Evolutionary conservation across 768 basidiomycete species (phyloP).

Genomic region (Lentinula boryana): DNA sequence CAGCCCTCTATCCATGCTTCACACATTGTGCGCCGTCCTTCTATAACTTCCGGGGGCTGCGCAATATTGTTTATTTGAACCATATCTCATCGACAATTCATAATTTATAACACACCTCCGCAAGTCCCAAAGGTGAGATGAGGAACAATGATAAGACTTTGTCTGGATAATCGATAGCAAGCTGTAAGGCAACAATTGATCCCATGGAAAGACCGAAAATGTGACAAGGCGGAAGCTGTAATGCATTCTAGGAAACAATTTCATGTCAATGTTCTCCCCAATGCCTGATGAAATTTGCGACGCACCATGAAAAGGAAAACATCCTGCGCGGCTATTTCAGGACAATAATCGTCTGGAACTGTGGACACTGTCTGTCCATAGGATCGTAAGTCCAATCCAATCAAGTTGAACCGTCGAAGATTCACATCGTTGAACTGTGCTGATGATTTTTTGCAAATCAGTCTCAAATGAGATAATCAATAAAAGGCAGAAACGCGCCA

Average conservation of each 20-base stretch:
- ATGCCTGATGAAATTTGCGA: background rate
- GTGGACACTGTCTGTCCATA: constrained; percentile 26
- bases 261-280: background rate
- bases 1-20: constrained; percentile 23
- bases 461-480: background rate
- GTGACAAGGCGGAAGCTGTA: constrained; percentile 30
- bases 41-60: constrained; percentile 24
- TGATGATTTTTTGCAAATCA: background rate
- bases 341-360: constrained; percentile 19
- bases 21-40: constrained; percentile 29
- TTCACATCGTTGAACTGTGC: constrained; percentile 25
- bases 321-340: constrained; percentile 27
- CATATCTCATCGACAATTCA: background rate
- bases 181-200: constrained; percentile 25
- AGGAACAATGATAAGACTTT: constrained; percentile 29
- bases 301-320: constrained; percentile 29
- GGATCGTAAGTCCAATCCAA: constrained; percentile 25
- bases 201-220: constrained; percentile 32
- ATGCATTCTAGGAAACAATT: constrained; percentile 23
- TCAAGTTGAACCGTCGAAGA: constrained; percentile 31
- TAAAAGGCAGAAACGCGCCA: constrained; percentile 14
- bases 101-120: constrained; percentile 21
- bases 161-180: constrained; percentile 25
- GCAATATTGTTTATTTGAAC: background rate
- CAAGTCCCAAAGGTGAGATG: constrained; percentile 26